Base-by-base conservation (phyloP, 306 rosid species). In the Fagus sylvatica region DNA sequence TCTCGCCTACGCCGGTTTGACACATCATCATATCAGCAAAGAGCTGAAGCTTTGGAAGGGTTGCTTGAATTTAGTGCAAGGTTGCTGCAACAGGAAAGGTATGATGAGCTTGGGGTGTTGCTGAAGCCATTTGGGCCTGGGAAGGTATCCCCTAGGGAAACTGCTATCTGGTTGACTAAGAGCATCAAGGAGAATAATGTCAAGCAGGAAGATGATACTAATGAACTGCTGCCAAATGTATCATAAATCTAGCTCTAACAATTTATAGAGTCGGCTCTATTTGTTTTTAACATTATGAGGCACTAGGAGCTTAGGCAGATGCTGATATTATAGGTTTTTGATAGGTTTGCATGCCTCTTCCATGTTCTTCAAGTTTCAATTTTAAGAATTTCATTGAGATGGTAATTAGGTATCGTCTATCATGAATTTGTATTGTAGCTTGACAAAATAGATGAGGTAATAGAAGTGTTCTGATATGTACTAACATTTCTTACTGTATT, bases 41-140 rank as follows among this genome's bases (percentile, higher is more conserved):
- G 99, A 73, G 97, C 99, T n/a, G 99, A 90, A 86, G 99, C 99
- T 76, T 85, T 96, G 67, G 99, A 96, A 84, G 99, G 99, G 49
- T 77, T 96, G 88, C 99, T 96, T 4, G 99, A 96, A 79, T 96
- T 96, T 60, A 96, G 99, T 87, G 98, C 99, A 43, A 91, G 97
- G 76, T 84, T 96, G 84, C 97, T 93, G 10, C 93, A 88, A 73
- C 93, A 91, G 8, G 93, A 88, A 85, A 86, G 94, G 75, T 96
- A 96, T 51, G 98, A 93, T 8, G 99, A 96, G 85, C 96, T 96
- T 4, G 99, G 98, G 75, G 99, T 96, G 76, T 78, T 96, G 87
- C 76, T 96, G 80, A 96, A 91, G 87, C 99, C 99, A 46, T 96
- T 96, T 74, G 99, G 99, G 7, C 98, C 97, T 0, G 99, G 85